These are phyloP conservation scores for Penicillium rolfsii DNA, from an alignment of 2,329 filamentous ascomycete species.

Conservation along the genomic window DNA sequence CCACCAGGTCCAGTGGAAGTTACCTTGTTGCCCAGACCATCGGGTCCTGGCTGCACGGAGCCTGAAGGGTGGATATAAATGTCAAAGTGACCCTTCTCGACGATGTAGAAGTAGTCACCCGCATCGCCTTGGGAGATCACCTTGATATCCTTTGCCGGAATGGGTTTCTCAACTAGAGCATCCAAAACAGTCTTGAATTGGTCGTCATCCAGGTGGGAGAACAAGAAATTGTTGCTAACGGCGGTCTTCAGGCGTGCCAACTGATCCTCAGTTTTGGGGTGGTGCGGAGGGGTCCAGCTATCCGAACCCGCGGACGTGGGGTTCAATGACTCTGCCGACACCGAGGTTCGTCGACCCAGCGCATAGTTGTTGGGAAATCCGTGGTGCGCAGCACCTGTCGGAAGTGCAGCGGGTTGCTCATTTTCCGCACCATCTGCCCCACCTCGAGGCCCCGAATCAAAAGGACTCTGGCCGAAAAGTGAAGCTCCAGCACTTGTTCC, in stretches of 20 bases:
- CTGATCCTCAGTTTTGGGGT: slow-evolving; percentile 82
- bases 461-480: slow-evolving; percentile 42
- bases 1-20: slow-evolving; percentile 81
- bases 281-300: slow-evolving; percentile 86
- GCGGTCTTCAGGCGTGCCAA: slow-evolving; percentile 75
- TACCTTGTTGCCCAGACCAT: slow-evolving; percentile 83
- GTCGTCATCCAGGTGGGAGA: slow-evolving; percentile 92
- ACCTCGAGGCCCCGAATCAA: slow-evolving; percentile 29
- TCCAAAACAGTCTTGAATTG: slow-evolving; percentile 85
- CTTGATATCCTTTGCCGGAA: slow-evolving; percentile 86
- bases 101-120: slow-evolving; percentile 96
- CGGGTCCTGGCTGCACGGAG: slow-evolving; percentile 73
- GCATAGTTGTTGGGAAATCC: slow-evolving; percentile 86
- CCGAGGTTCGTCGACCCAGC: slow-evolving; percentile 88
- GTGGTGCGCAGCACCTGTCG: slow-evolving; percentile 31
- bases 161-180: slow-evolving; percentile 90
- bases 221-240: slow-evolving; percentile 89
- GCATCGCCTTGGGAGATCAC: slow-evolving; percentile 95
- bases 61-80: slow-evolving; percentile 84
- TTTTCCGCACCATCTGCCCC: slow-evolving; percentile 28
- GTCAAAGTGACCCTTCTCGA: slow-evolving; percentile 88
- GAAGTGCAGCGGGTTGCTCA: slow-evolving; percentile 32
- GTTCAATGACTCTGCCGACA: slow-evolving; percentile 94
- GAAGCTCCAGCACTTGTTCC: slow-evolving; percentile 26
- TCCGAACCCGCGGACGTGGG: slow-evolving; percentile 80